Percentiles rank a stretch among this genome's conserved stretches.
Conservation (phyloP, 495 filamentous ascomycete genomes). For the Talaromyces proteolyticus region DNA sequence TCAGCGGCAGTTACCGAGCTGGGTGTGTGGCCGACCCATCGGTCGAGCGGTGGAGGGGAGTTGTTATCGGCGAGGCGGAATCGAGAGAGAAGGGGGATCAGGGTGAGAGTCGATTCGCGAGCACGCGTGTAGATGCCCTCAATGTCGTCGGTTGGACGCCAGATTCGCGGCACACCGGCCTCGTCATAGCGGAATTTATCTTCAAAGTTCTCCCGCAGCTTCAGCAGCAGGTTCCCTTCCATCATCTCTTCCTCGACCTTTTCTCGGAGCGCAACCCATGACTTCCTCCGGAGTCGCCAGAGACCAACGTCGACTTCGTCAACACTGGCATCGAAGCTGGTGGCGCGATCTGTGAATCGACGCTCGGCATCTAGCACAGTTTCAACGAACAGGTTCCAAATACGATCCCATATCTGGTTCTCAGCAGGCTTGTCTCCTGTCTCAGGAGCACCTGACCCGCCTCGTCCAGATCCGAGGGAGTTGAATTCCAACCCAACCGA, state of each 20-base stretch:
- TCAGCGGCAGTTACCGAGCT: constrained; percentile 69
- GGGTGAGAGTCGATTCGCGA: constrained; percentile 79
- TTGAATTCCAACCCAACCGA: constrained; percentile 92
- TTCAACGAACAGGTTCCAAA: constrained; percentile 81
- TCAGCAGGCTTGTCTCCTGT: constrained; percentile 68
- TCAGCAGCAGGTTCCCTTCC: constrained; percentile 92
- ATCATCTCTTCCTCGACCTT: constrained; percentile 97
- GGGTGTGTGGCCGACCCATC: constrained; percentile 80
- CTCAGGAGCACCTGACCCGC: constrained; percentile 73
- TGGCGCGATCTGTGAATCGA: constrained; percentile 79
- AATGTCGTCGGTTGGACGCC: constrained; percentile 96
- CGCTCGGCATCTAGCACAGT: constrained; percentile 82
- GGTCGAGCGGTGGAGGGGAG: constrained; percentile 69
- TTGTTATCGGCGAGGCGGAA: constrained; percentile 68
- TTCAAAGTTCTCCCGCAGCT: constrained; percentile 96
- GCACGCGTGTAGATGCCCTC: constrained; percentile 89
- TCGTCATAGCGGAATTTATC: constrained; percentile 99
- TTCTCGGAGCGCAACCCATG: constrained; percentile 82
- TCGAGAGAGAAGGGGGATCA: constrained; percentile 84
- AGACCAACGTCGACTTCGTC: constrained; percentile 91
- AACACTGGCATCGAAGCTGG: constrained; percentile 85
- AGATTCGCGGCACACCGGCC: constrained; percentile 88
- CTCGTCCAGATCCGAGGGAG: constrained; percentile 79
- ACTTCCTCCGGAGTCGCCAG: constrained; percentile 87
- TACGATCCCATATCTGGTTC: constrained; percentile 90